Evolutionary conservation across 805 yeast species (phyloP).

Genomic region (Wickerhamiella australiensis): DNA sequence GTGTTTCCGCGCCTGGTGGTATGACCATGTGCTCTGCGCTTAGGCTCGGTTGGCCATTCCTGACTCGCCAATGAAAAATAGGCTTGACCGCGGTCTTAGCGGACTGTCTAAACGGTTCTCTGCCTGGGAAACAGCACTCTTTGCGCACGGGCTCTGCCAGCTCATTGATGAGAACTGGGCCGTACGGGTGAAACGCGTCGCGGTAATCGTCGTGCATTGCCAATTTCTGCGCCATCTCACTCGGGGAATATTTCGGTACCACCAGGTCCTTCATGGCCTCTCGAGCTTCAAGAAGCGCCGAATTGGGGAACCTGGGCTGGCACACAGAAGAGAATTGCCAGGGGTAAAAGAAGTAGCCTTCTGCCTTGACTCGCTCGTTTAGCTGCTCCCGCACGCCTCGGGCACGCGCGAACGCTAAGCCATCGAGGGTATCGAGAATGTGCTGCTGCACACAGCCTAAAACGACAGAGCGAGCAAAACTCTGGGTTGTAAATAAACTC

Average conservation of each 20-base stretch:
- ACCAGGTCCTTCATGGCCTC: too few relatives aligned
- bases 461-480: not conserved
- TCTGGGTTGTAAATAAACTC: not conserved
- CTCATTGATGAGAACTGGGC: not conserved
- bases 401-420: not conserved
- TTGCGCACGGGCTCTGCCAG: not conserved
- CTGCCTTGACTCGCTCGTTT: not conserved
- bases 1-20: too few relatives aligned
- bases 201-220: too few relatives aligned
- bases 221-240: too few relatives aligned
- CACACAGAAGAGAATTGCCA: not conserved
- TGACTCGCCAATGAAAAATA: not conserved
- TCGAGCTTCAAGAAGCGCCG: too few relatives aligned
- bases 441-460: not conserved
- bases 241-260: too few relatives aligned
- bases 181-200: too few relatives aligned
- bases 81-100: not conserved
- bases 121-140: not conserved
- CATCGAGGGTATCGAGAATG: not conserved
- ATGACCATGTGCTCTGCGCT: too few relatives aligned
- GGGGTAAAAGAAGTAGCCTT: not conserved
- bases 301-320: not conserved
- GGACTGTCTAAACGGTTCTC: not conserved
- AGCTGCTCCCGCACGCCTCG: not conserved
- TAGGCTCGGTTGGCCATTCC: too few relatives aligned